A percentile compares a stretch with the other conserved stretches of the same genome.
These are phyloP conservation scores for Nothophaeocryptopus gaeumannii DNA, from an alignment of 2,329 filamentous ascomycete genomes.

Conservation along the genomic window DNA sequence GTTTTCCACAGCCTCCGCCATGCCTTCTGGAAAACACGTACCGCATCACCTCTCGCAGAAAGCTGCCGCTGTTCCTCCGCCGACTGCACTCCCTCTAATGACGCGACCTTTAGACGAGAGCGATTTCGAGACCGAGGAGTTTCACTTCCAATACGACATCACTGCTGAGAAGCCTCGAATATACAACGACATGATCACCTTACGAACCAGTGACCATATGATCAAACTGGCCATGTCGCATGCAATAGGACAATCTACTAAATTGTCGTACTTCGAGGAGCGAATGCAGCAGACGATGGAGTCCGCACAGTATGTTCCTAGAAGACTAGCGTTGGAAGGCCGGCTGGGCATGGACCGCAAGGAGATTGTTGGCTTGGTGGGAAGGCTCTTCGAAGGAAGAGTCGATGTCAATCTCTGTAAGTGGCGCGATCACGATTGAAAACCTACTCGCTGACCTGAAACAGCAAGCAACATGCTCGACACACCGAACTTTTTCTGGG, in stretches of 20 bases:
- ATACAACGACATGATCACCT: conserved; percentile 99
- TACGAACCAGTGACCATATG: conserved; percentile 95
- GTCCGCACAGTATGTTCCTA: conserved; percentile 87
- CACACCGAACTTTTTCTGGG: conserved; percentile 98
- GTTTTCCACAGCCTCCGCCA: conserved; percentile 57
- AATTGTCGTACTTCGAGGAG: conserved; percentile 93
- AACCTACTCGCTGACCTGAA: background rate
- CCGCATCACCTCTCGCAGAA: conserved; percentile 26
- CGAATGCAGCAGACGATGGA: conserved; percentile 92
- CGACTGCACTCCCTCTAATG: conserved; percentile 61
- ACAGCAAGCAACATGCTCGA: conserved; percentile 91
- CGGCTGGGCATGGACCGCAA: conserved; percentile 85
- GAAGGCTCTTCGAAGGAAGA: conserved; percentile 84
- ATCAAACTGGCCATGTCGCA: conserved; percentile 97
- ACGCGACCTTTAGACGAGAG: conserved; percentile 78
- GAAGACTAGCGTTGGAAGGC: conserved; percentile 82
- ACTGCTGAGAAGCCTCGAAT: conserved; percentile 83
- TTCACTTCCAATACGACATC: conserved; percentile 94
- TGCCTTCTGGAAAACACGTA: conserved; percentile 14
- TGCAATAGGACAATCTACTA: conserved; percentile 95
- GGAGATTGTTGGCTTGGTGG: conserved; percentile 89
- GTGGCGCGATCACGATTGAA: conserved; percentile 35
- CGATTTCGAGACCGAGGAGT: conserved; percentile 96
- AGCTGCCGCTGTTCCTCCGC: conserved; percentile 32
- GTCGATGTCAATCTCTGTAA: conserved; percentile 97